These are phyloP conservation scores for maize (Zea mays) DNA, from an alignment of 176 grass and related monocot species.

Conservation along the genomic window Zm-B73-REFERENCE-NAM-5.0 NC_050105.1:137056501-137057000, in stretches of 20 bases:
- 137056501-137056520: constrained; percentile 87
- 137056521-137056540: constrained; percentile 89
- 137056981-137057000: constrained; percentile 22
- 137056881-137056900: not conserved
- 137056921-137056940: not conserved
- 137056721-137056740: constrained; percentile 34
- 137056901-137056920: constrained; percentile 8
- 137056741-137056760: constrained; percentile 65
- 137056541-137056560: constrained; percentile 73
- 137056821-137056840: constrained; percentile 44
- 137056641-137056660: constrained; percentile 68
- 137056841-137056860: not conserved
- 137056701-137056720: constrained; percentile 40
- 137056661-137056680: constrained; percentile 62
- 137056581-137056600: constrained; percentile 64
- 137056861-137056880: constrained; percentile 28
- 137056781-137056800: constrained; percentile 48
- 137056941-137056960: constrained; percentile 18
- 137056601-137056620: constrained; percentile 72
- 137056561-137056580: constrained; percentile 88
- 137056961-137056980: constrained; percentile 29
- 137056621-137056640: constrained; percentile 88
- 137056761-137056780: constrained; percentile 64
- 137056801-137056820: constrained; percentile 42
- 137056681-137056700: constrained; percentile 61